Percentiles rank a stretch among this genome's conserved stretches.
phyloP scores from a whole-genome alignment of 495 filamentous ascomycete genomes.

The Aspergillus bertholletiae region DNA sequence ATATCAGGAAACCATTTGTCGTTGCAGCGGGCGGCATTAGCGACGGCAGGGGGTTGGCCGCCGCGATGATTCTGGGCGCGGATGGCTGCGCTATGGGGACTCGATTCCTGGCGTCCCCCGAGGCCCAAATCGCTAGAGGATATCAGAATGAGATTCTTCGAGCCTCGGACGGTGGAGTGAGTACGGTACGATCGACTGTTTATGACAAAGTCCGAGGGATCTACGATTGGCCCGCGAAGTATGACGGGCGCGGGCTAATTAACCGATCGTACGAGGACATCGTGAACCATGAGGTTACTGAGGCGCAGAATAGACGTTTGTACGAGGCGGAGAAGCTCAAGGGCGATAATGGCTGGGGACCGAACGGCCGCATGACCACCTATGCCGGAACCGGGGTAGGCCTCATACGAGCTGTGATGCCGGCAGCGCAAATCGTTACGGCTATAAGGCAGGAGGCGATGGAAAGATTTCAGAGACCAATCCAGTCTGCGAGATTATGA shows the following conservation, averaged over 20 bases:
- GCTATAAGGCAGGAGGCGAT: too few species aligned
- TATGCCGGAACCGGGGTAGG: slow-evolving; percentile 55
- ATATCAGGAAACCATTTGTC: too few species aligned
- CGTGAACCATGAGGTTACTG: too few species aligned
- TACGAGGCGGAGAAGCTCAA: slow-evolving; percentile 47
- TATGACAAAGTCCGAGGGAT: slow-evolving; percentile 71
- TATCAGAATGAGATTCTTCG: slow-evolving; percentile 59
- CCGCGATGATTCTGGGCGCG: slow-evolving; percentile 64
- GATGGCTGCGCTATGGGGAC: slow-evolving; percentile 68
- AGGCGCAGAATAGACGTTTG: slow-evolving; percentile 50
- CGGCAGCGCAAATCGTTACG: too few species aligned
- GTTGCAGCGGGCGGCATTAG: slow-evolving; percentile 71
- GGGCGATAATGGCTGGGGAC: slow-evolving; percentile 54
- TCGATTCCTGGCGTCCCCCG: slow-evolving; percentile 59
- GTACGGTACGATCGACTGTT: slow-evolving; percentile 62
- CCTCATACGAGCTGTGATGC: too few species aligned
- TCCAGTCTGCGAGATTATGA: too few species aligned
- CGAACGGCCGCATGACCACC: slow-evolving; percentile 56
- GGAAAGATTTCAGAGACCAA: too few species aligned
- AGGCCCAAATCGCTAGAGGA: slow-evolving; percentile 58
- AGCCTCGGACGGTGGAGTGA: slow-evolving; percentile 58
- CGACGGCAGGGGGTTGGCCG: slow-evolving; percentile 64
- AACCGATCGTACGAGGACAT: too few species aligned
- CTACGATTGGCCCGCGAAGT: slow-evolving; percentile 61
- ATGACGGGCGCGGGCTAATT: slow-evolving; percentile 57